phyloP scores from a whole-genome alignment of 139 green algal species.

The Picochlorum sp. region DNA sequence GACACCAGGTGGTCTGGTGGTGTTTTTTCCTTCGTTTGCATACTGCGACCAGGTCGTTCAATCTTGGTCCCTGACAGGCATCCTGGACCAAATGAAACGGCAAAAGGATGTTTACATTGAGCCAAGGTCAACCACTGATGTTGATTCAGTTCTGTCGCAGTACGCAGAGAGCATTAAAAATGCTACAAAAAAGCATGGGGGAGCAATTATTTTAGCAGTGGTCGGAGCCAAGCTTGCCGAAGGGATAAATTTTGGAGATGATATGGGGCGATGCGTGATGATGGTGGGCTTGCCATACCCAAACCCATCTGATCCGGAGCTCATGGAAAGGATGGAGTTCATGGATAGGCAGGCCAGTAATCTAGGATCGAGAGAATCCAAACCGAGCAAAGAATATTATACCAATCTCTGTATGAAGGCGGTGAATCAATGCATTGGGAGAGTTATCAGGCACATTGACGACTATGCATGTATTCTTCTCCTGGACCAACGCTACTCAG shows the following conservation, averaged over 20 bases:
- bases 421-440: conserved; percentile 94
- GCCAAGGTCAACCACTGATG: conserved; percentile 39
- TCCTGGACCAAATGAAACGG: conserved; percentile 34
- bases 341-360: conserved; percentile 45
- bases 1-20: conserved; percentile 60
- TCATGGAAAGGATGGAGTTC: conserved; percentile 77
- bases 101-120: conserved; percentile 66
- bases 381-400: conserved; percentile 68
- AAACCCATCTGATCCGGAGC: conserved; percentile 81
- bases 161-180: conserved; percentile 36
- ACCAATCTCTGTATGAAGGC: conserved; percentile 76
- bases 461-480: conserved; percentile 91
- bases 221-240: conserved; percentile 93
- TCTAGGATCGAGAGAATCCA: no score
- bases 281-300: conserved; percentile 92
- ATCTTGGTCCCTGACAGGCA: conserved; percentile 49
- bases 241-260: conserved; percentile 98
- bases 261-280: conserved; percentile 85
- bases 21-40: conserved; percentile 86
- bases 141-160: conserved; percentile 55
- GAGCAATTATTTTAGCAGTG: conserved; percentile 86
- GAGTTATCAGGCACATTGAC: conserved; percentile 65
- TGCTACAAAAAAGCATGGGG: conserved; percentile 9
- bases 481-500: conserved; percentile 41
- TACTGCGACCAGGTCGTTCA: conserved; percentile 48